A percentile compares a stretch with the other conserved stretches of the same genome.
Evolutionary conservation across 495 filamentous ascomycete species (phyloP).

Genomic region (Aspergillus egyptiacus): DNA sequence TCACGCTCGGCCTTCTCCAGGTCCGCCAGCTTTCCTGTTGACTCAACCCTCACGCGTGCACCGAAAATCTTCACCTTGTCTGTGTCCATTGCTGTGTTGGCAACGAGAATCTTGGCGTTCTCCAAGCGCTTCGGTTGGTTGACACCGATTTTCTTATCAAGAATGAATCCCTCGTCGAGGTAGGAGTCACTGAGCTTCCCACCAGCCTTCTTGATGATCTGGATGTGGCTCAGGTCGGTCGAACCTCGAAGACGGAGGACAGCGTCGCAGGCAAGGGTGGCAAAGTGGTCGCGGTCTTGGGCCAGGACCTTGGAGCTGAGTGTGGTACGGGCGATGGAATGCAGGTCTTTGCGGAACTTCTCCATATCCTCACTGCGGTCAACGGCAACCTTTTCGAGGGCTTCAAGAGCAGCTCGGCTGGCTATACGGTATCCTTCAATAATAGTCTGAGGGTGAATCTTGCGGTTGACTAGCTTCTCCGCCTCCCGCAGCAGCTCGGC

Average conservation of each 20-base stretch:
- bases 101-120: constrained; percentile 95
- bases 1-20: constrained; percentile 96
- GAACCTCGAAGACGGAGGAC: constrained; percentile 86
- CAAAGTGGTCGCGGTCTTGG: constrained; percentile 90
- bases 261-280: constrained; percentile 85
- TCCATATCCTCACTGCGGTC: constrained; percentile 78
- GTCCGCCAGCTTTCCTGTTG: constrained; percentile 91
- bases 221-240: constrained; percentile 93
- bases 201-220: constrained; percentile 98
- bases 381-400: constrained; percentile 76
- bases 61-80: constrained; percentile 99
- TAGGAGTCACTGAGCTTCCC: constrained; percentile 97
- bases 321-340: constrained; percentile 90
- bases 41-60: constrained; percentile 86
- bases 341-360: constrained; percentile 82
- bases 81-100: constrained; percentile 98
- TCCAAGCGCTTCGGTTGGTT: constrained; percentile 97
- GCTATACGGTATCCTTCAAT: constrained; percentile 99
- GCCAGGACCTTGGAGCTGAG: constrained; percentile 95
- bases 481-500: constrained; percentile 94
- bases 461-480: constrained; percentile 92
- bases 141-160: constrained; percentile 97
- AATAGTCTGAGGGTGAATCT: constrained; percentile 98
- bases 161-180: constrained; percentile 94
- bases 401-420: constrained; percentile 74